Conservation (phyloP, 1,139 yeast species). For the Eremothecium sinecaudum region DNA sequence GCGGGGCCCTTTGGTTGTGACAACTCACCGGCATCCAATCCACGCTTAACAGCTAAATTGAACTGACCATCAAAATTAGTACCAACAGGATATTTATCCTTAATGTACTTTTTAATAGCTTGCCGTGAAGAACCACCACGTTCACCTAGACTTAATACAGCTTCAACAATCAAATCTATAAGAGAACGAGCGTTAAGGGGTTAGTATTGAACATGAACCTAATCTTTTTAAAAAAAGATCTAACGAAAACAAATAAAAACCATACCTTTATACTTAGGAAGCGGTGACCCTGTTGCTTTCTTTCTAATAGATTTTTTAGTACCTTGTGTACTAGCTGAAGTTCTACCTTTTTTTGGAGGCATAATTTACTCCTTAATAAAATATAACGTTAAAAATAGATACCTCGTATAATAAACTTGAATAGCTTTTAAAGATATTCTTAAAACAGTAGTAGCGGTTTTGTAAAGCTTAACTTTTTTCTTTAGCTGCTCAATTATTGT, state of each 20-base stretch:
- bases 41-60: conserved; percentile 72
- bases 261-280: conserved; percentile 15
- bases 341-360: neutral
- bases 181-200: conserved; percentile 10
- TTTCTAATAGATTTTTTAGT: conserved; percentile 4
- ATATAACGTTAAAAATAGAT: neutral
- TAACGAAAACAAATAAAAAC: too few relatives aligned
- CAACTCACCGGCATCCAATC: conserved; percentile 69
- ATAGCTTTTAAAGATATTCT: neutral
- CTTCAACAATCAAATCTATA: conserved; percentile 70
- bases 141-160: conserved; percentile 62
- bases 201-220: conserved; percentile 12
- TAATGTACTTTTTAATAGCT: conserved; percentile 66
- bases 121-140: conserved; percentile 81
- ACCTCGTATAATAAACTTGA: neutral
- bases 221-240: conserved; percentile 1
- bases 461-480: too few relatives aligned
- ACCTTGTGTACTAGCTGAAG: neutral
- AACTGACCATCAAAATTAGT: conserved; percentile 65
- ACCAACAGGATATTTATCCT: conserved; percentile 37
- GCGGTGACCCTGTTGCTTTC: conserved; percentile 7
- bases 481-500: too few relatives aligned
- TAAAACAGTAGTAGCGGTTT: too few relatives aligned
- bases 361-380: neutral
- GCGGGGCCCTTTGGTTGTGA: conserved; percentile 74